phyloP scores from a whole-genome alignment of 2,329 filamentous ascomycete species.

The Botrytis sinoallii region DNA sequence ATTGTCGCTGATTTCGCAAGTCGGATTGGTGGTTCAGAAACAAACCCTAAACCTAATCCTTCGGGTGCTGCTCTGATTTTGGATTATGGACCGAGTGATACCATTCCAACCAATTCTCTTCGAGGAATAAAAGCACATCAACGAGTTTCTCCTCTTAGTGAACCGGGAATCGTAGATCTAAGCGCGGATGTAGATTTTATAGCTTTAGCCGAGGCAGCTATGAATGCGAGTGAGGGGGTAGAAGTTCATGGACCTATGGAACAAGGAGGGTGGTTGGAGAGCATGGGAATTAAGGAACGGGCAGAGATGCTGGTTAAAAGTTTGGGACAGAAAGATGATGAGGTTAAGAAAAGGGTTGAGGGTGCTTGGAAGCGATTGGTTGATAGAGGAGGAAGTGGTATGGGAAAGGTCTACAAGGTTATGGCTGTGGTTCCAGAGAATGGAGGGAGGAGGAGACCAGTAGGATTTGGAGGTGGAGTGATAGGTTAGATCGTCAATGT shows the following conservation, averaged over 20 bases:
- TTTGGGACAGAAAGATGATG: conserved; percentile 41
- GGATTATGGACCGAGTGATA: conserved; percentile 81
- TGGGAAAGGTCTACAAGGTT: conserved; percentile 94
- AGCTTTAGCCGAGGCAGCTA: conserved; percentile 77
- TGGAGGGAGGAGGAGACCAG: conserved; percentile 68
- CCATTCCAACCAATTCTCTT: conserved; percentile 82
- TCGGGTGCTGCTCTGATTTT: conserved; percentile 90
- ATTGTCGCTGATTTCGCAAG: conserved; percentile 78
- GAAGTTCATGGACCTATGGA: conserved; percentile 92
- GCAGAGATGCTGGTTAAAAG: conserved; percentile 62
- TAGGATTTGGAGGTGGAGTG: conserved; percentile 76
- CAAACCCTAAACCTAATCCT: conserved; percentile 56
- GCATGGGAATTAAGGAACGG: conserved; percentile 80
- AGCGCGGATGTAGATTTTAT: conserved; percentile 93
- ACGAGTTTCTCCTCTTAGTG: conserved; percentile 72
- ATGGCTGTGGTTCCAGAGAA: conserved; percentile 87
- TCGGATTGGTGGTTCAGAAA: conserved; percentile 70
- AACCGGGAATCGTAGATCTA: conserved; percentile 81
- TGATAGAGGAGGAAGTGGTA: conserved; percentile 77
- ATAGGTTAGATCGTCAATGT: conserved; percentile 39
- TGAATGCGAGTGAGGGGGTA: conserved; percentile 70
- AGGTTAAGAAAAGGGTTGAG: conserved; percentile 61
- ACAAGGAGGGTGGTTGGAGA: conserved; percentile 74
- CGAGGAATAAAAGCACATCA: conserved; percentile 81
- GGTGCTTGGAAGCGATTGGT: conserved; percentile 77